A percentile compares a stretch with the other conserved stretches of the same genome.
These are phyloP conservation scores for Talaromyces wortmannii DNA, from an alignment of 495 filamentous ascomycete species.

Conservation along the genomic window DNA sequence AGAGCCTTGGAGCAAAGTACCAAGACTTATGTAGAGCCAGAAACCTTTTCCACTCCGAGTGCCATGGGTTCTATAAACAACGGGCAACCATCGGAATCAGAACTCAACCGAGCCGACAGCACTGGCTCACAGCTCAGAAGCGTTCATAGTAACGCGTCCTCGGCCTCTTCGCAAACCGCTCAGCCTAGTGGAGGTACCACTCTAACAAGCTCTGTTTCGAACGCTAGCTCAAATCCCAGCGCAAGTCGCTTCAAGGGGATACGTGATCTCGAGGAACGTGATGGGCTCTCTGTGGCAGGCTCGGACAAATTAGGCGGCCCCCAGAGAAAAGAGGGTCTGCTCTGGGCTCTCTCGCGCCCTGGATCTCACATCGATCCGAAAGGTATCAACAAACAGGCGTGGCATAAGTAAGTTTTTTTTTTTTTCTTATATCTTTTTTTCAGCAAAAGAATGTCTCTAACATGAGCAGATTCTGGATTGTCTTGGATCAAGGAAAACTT, in stretches of 20 bases:
- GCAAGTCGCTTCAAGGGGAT: constrained; percentile 78
- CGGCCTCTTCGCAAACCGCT: constrained; percentile 38
- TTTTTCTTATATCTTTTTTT: no score
- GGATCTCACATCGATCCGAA: constrained; percentile 94
- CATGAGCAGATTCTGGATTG: constrained; percentile 82
- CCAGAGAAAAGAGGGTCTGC: constrained; percentile 80
- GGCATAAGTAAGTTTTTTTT: constrained; percentile 81
- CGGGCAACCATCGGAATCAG: constrained; percentile 46
- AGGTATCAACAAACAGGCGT: constrained; percentile 90
- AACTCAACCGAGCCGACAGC: constrained; percentile 65
- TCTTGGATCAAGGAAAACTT: constrained; percentile 89
- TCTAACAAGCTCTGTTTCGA: constrained; percentile 24
- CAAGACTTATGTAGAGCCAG: constrained; percentile 73
- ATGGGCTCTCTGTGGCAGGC: constrained; percentile 31
- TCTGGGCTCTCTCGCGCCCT: constrained; percentile 91
- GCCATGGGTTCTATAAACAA: constrained; percentile 28
- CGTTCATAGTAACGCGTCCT: constrained; percentile 39
- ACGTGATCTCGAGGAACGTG: constrained; percentile 81
- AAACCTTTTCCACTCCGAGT: constrained; percentile 27
- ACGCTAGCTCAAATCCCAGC: constrained; percentile 32
- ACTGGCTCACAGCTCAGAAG: constrained; percentile 57
- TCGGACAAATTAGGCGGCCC: constrained; percentile 38
- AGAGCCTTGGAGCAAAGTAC: constrained; percentile 83
- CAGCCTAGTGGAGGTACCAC: constrained; percentile 21
- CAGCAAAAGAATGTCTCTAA: neutral